phyloP scores from a whole-genome alignment of 495 filamentous ascomycete genomes.

The Clohesyomyces aquaticus region DNA sequence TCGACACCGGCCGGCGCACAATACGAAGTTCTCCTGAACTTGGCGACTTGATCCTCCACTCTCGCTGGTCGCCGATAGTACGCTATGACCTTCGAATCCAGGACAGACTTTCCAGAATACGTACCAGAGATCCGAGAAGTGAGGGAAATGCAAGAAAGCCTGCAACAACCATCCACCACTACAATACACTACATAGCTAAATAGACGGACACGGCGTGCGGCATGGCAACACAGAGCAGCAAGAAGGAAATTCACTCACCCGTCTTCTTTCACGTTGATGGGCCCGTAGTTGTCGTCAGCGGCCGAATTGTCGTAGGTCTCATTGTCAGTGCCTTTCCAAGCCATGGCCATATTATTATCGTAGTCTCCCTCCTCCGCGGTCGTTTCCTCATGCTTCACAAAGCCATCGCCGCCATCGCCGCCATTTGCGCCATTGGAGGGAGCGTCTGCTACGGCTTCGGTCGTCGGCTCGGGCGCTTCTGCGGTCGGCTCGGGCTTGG shows the following conservation, averaged over 20 bases:
- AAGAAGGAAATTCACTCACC: slow-evolving; percentile 69
- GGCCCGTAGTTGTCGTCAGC: slow-evolving; percentile 48
- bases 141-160: background rate
- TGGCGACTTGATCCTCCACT: background rate
- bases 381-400: slow-evolving; percentile 13
- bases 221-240: background rate
- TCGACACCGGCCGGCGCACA: too few species aligned
- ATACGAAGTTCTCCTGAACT: too few species aligned
- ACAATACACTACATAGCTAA: background rate
- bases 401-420: background rate
- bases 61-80: background rate
- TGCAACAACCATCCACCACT: background rate
- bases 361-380: slow-evolving; percentile 29
- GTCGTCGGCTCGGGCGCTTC: slow-evolving; percentile 20
- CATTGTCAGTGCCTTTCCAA: slow-evolving; percentile 44
- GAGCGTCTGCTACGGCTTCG: background rate
- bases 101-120: background rate
- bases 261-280: slow-evolving; percentile 90
- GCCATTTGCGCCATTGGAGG: background rate
- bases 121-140: background rate
- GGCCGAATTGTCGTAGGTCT: slow-evolving; percentile 39
- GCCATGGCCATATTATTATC: slow-evolving; percentile 52
- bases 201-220: background rate
- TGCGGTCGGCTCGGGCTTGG: slow-evolving; percentile 10
- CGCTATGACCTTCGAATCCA: background rate